Evolutionary conservation across 2,329 filamentous ascomycete species (phyloP), one percentile per base, ranked within the genome.

Genomic region (Fusarium tuaranense): DNA sequence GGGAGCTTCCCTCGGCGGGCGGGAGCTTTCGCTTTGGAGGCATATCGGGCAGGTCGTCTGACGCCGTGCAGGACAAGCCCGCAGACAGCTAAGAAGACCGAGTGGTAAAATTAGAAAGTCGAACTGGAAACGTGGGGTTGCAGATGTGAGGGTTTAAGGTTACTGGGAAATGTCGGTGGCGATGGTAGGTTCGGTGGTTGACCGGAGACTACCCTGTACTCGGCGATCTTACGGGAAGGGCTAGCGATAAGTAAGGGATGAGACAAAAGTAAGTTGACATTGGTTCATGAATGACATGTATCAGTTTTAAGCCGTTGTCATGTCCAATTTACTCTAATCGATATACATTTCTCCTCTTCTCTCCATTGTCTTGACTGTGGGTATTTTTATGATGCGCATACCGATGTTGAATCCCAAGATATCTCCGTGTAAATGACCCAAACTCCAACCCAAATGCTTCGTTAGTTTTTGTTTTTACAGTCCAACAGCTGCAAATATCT

Each of bases 401-500:
- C 39, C 60, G 68, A 64, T 61, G 61, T 71, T 69, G 70, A 71
- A 68, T 65, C 68, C 68, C 46, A 69, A 53, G 41, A 70, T 69
- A 57, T 59, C 68, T 70, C 63, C 48, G 44, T 65, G 63, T 64
- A 74, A 77, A 68, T 63, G 38, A 71, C 38, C 68, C 76, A 66
- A 79, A 79, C 77, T 79, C 77, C 77, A 60, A 65, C 41, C 63
- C 48, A 67, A 27, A 74, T 72, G 66, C 65, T 30, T 22, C 22
- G n/a, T 57, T 53, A 41, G 36, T 39, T 30, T 39, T 32, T 22
- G 10, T 9, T 38, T 61, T 78, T 67, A 84, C 57, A 84, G 62
- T 7, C 81, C 79, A 8, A 82, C 76, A 34, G 71, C 72, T 2
- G 78, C 77, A 71, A 83, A 83, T 60, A 98, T 86, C 60, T 91